Conservation (phyloP, 2,329 filamentous ascomycete species). For the Aspergillus neoniger region DNA sequence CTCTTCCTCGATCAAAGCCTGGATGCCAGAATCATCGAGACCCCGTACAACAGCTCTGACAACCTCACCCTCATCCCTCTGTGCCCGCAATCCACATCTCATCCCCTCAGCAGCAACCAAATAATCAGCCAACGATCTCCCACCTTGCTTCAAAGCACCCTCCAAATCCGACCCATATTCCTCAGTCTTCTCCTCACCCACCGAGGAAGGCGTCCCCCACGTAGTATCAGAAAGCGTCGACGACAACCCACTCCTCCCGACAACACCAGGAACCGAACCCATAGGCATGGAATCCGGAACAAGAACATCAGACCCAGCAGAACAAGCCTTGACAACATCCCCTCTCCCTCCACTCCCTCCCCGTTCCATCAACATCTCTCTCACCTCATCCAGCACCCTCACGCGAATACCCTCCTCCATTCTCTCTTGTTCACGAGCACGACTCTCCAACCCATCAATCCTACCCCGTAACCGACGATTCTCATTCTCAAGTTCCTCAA, state of each 20-base stretch:
- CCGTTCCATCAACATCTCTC: neutral
- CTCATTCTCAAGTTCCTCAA: slow-evolving; percentile 8
- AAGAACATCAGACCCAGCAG: slow-evolving; percentile 7
- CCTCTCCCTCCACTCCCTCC: neutral
- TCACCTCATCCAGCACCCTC: neutral
- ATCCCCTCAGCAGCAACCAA: slow-evolving; percentile 26
- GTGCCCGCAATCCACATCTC: slow-evolving; percentile 17
- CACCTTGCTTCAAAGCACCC: slow-evolving; percentile 24
- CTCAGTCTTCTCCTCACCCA: too few species aligned
- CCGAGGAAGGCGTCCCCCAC: slow-evolving; percentile 1
- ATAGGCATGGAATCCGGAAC: slow-evolving; percentile 22
- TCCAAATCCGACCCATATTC: neutral
- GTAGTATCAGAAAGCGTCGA: slow-evolving; percentile 17
- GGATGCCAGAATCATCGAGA: slow-evolving; percentile 23
- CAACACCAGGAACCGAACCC: neutral
- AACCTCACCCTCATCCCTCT: slow-evolving; percentile 23
- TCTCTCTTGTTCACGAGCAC: neutral
- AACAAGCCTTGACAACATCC: neutral
- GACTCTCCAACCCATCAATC: neutral
- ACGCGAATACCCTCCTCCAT: neutral
- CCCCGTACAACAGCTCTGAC: slow-evolving; percentile 37
- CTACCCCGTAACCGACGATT: slow-evolving; percentile 3
- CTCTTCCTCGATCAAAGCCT: slow-evolving; percentile 22
- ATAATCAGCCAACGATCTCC: slow-evolving; percentile 28
- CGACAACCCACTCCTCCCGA: neutral